Evolutionary conservation across 208 protist species (phyloP), one percentile per base, ranked within the genome.

Genomic region (Acanthamoeba rhysodes): DNA sequence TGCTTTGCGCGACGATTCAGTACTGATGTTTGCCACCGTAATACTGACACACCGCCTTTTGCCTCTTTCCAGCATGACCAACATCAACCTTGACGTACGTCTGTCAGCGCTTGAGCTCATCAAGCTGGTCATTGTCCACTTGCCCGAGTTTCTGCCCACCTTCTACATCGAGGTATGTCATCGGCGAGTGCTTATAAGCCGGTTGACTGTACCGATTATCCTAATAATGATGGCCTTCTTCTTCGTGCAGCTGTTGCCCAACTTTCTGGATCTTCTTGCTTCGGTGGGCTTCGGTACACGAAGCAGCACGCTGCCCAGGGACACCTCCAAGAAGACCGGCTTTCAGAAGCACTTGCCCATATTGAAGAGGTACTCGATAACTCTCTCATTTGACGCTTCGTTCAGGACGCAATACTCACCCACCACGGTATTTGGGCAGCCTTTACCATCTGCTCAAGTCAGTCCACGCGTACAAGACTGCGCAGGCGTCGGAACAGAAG

Each of bases 321-420:
- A 88, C 27, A 88, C 80, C 45, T 88, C 80, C 80, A 88, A 88
- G 80, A 88, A 88, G 80, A 88, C 80, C 12, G 53, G 80, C 24
- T 88, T 88, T 27, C 53, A 57, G 80, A 88, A 88, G 16, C 80
- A 88, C 29, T 50, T 88, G 22, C 80, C 80, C n/a, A 88, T 88
- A 12, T 29, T 88, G n/a, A 88, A 88, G 32, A 88, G 74, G 74
- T 53, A 50, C 32, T 8, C 7, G 64, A 34, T 16, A 62, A 20
- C 18, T 7, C 55, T 62, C 12, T 24, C 20, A 24, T 27, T 20
- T 62, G 55, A 8, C 2, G 14, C 22, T 27, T 27, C 7, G 18
- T 7, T 6, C 3, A 7, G 55, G 3, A 20, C 14, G 2, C 20
- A 24, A 6, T 24, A 62, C 55, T 27, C 20, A 62, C 55, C 27